Evolutionary conservation across 106 monocot species (phyloP), one percentile per base, ranked within the genome.

Genomic region (Iris macrosiphon): DNA sequence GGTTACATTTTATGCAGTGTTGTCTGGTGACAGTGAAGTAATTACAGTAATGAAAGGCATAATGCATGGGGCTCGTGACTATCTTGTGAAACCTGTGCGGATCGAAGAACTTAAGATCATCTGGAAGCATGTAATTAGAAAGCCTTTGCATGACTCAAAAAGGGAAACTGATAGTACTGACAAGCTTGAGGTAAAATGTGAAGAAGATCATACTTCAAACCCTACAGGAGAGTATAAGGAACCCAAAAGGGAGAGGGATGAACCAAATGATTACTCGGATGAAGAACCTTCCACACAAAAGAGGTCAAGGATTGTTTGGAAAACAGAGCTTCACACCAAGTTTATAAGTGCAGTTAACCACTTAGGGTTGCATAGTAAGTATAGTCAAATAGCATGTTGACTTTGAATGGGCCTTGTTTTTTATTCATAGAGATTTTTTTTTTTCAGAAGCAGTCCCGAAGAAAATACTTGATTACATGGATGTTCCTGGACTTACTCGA

Each of bases 51-150:
- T 60, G 64, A 61, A 76, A 55, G 64, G 76, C 14, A 55, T 76
- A 41, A 24, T 22, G 49, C 58, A 70, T 27, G 76, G 70, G 1
- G 76, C 65, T 32, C 45, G 50, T 26, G 76, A 71, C 42, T 65
- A 53, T 45, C 55, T 75, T 12, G 40, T 57, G 29, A 68, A 75
- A 19, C 75, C 75, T 52, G 63, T 52, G 10, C 38, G 69, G 33
- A 25, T 75, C 4, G 61, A 75, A 28, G 63, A 75, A 25, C 49
- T 75, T 10, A 58, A 31, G 46, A 22, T 55, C n/a, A 76, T 76
- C 12, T 76, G 76, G 76, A 59, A 70, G 59, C 64, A 76, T 59
- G 52, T 75, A 0, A 26, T 58, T 19, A 69, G 23, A 39, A 69
- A 32, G 52, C n/a, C n/a, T n/a, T 40, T 38, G 5, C 22, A 40